phyloP scores from a whole-genome alignment of 2,329 filamentous ascomycete genomes.

The Colletotrichum tropicale region DNA sequence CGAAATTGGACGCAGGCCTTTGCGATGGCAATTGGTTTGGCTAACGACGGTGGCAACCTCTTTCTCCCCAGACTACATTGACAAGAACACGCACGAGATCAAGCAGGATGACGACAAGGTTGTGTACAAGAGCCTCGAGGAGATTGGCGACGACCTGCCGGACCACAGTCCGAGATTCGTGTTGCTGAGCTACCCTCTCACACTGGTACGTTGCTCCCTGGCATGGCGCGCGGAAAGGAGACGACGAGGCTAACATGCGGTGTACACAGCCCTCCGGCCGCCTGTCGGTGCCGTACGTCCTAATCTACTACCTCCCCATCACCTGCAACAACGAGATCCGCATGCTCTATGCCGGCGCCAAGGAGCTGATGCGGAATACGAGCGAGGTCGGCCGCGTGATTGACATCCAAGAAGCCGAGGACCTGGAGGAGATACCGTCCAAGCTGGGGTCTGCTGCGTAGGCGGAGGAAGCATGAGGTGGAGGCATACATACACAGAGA shows the following conservation, averaged over 20 bases:
- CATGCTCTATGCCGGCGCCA: slow-evolving; percentile 95
- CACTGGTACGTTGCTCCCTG: slow-evolving; percentile 62
- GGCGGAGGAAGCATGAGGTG: not conserved
- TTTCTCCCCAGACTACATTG: slow-evolving; percentile 76
- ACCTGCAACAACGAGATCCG: slow-evolving; percentile 87
- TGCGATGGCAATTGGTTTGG: not conserved
- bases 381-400: slow-evolving; percentile 88
- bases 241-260: not conserved
- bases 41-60: not conserved
- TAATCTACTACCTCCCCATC: slow-evolving; percentile 92
- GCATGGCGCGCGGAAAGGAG: not conserved
- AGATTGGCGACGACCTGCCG: slow-evolving; percentile 86
- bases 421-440: slow-evolving; percentile 80
- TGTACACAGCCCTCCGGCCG: slow-evolving; percentile 75
- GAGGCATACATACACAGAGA: not conserved
- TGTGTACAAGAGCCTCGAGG: slow-evolving; percentile 81
- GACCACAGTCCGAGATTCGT: slow-evolving; percentile 92
- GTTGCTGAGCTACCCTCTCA: slow-evolving; percentile 88
- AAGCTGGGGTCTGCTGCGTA: slow-evolving; percentile 50
- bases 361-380: slow-evolving; percentile 93
- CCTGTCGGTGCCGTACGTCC: slow-evolving; percentile 87
- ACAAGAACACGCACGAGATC: slow-evolving; percentile 90
- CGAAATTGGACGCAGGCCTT: not conserved
- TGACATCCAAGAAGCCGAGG: slow-evolving; percentile 81
- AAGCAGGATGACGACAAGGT: slow-evolving; percentile 77